Percentiles rank a stretch among this genome's conserved stretches.
Evolutionary conservation across 1,139 yeast genomes (phyloP).

Genomic region (Geotrichum candidum): DNA sequence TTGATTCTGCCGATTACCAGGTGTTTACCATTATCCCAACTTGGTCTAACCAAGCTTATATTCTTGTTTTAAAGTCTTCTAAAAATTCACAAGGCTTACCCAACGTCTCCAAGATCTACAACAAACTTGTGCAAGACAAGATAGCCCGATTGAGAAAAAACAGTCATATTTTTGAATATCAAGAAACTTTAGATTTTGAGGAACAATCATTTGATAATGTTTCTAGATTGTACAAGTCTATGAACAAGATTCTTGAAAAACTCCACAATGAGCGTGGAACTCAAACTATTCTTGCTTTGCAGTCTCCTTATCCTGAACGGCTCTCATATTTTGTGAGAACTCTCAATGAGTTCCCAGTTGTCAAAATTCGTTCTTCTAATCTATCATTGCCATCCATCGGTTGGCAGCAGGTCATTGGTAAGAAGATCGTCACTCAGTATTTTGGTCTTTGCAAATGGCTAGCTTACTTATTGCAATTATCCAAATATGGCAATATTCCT

Average conservation of each 20-base stretch:
- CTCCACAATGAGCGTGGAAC: conserved; percentile 65
- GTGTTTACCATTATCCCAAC: conserved; percentile 64
- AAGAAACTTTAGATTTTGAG: conserved; percentile 22
- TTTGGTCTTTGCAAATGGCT: conserved; percentile 74
- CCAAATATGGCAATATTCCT: conserved; percentile 77
- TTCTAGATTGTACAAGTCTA: conserved; percentile 26
- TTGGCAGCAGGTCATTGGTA: conserved; percentile 75
- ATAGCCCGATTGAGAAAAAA: conserved; percentile 41
- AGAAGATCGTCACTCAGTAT: conserved; percentile 63
- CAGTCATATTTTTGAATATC: conserved; percentile 29
- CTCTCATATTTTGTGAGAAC: conserved; percentile 30
- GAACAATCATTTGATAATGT: conserved; percentile 19
- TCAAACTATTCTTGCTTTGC: conserved; percentile 61
- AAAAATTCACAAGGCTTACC: conserved; percentile 63
- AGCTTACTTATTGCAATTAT: conserved; percentile 54
- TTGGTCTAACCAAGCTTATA: conserved; percentile 49
- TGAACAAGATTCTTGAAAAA: conserved; percentile 44
- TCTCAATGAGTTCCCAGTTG: conserved; percentile 53
- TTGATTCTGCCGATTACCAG: conserved; percentile 71
- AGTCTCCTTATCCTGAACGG: conserved; percentile 55
- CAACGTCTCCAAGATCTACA: conserved; percentile 49
- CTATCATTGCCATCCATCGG: conserved; percentile 67
- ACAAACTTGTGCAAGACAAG: conserved; percentile 46
- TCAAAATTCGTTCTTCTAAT: conserved; percentile 44
- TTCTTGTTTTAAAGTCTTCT: conserved; percentile 67